Evolutionary conservation across 139 green algal genomes (phyloP), one percentile per base, ranked within the genome.

Genomic region (Chlorella ohadii): DNA sequence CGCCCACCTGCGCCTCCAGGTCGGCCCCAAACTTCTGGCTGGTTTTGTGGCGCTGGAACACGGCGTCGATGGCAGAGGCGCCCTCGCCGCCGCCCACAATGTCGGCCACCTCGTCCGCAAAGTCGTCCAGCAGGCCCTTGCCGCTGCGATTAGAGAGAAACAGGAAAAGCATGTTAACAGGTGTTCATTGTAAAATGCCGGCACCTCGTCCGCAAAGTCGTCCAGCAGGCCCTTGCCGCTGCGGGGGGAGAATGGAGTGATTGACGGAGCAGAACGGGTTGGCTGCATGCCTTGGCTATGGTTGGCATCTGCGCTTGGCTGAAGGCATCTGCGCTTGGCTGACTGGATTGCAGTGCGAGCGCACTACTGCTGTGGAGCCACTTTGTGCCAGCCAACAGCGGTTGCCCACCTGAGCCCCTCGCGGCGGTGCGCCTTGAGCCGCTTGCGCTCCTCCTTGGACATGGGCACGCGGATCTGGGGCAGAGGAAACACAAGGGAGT

Each of bases 141-240:
- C 68, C 65, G 39, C 82, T 81, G 75, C 56, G 19, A 4, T 13
- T 4, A 17, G 41, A 0, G 28, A 25, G 27, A 23, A 25, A 16
- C 9, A n/a, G 41, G 7, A 51, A 51, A 9, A 51, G 9, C 44
- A 51, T 9, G 44, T 51, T 51, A n/a, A n/a, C n/a, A n/a, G n/a
- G n/a, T n/a, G n/a, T n/a, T n/a, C n/a, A n/a, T n/a, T n/a, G n/a
- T n/a, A n/a, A n/a, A 34, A 99, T 78, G 89, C 95, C 96, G 0
- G 89, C 94, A 98, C 93, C 75, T 99, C 96, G 82, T 98, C 96
- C 4, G 92, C 93, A 90, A 99, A 98, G 90, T 99, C 96, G 71
- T 97, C 95, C 76, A 98, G 76, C 83, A 95, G 85, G 19, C 74
- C 88, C 44, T 87, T 86, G 78, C 68, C 65, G 39, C 82, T 81